Percentiles rank a stretch among this genome's conserved stretches.
Evolutionary conservation across 495 filamentous ascomycete species (phyloP).

Genomic region (Lophiotrema nucula): DNA sequence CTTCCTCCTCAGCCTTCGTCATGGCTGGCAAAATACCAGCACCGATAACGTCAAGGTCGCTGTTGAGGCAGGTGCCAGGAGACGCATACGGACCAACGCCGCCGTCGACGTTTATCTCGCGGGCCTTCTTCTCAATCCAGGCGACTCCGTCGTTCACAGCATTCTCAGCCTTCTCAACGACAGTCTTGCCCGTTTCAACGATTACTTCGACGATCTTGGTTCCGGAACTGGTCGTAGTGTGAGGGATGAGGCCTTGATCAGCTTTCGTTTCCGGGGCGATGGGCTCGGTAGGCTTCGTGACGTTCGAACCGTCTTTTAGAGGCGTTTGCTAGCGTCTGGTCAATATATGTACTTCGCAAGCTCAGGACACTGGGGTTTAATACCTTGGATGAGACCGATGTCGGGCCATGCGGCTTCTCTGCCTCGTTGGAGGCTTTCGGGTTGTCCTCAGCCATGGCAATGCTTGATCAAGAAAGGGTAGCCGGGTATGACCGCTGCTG

Average conservation of each 20-base stretch:
- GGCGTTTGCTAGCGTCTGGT: not conserved
- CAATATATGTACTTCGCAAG: not conserved
- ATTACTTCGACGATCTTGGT: not conserved
- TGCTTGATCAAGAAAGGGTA: too few relatives aligned
- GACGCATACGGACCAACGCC: not conserved
- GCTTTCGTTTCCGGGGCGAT: not conserved
- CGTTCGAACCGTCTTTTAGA: not conserved
- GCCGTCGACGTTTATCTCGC: not conserved
- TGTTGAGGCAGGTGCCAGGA: not conserved
- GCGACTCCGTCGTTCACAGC: not conserved
- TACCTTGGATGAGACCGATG: not conserved
- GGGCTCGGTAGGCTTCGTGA: not conserved
- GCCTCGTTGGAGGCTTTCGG: not conserved
- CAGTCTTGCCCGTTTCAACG: not conserved
- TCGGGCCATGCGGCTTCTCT: not conserved
- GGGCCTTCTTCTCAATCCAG: not conserved
- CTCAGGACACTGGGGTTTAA: too few relatives aligned
- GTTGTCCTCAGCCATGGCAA: not conserved
- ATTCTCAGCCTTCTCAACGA: not conserved
- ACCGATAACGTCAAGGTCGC: conserved; percentile 4
- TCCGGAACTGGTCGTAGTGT: not conserved
- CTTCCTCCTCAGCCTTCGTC: too few relatives aligned
- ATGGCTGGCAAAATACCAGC: not conserved
- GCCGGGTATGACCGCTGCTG: too few relatives aligned
- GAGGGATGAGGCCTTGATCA: not conserved